Evolutionary conservation across 208 protist genomes (phyloP).

Genomic region (Wallacemonas sp.): DNA sequence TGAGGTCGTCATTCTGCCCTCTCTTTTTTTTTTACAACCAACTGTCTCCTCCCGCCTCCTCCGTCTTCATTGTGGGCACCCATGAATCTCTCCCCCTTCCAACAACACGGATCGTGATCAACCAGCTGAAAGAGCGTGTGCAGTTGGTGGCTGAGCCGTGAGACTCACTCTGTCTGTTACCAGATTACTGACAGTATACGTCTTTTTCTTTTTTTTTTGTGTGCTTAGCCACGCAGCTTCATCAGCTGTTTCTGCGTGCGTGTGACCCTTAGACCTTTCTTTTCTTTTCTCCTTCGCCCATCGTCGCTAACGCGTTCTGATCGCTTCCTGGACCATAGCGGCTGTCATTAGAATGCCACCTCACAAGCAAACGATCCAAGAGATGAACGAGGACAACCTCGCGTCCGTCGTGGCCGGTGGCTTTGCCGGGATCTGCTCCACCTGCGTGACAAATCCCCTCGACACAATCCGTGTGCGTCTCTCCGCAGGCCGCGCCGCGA

Average conservation of each 20-base stretch:
- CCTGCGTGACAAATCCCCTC: conserved; percentile 85
- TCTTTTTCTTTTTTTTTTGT: neutral
- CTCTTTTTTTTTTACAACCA: conserved; percentile 5
- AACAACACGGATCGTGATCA: too few species aligned
- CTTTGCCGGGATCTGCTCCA: conserved; percentile 88
- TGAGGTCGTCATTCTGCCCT: conserved; percentile 3
- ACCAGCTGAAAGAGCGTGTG: too few species aligned
- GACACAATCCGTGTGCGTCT: conserved; percentile 89
- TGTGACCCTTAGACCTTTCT: too few species aligned
- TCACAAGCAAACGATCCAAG: neutral
- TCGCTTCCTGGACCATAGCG: too few species aligned
- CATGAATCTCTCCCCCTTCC: neutral
- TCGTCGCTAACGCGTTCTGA: too few species aligned
- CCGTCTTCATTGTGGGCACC: neutral
- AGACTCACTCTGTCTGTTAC: too few species aligned
- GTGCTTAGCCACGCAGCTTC: too few species aligned
- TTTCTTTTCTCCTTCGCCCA: conserved; percentile 7
- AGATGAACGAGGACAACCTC: conserved; percentile 42
- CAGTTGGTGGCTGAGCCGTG: too few species aligned
- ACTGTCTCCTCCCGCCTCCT: neutral
- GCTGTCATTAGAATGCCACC: neutral
- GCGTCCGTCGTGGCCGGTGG: conserved; percentile 77
- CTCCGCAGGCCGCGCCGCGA: conserved; percentile 60
- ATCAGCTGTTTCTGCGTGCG: too few species aligned
- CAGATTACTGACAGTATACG: too few species aligned